Base-by-base conservation (phyloP, 805 yeast genomes). In the Zygoascus flipseniorum region DNA sequence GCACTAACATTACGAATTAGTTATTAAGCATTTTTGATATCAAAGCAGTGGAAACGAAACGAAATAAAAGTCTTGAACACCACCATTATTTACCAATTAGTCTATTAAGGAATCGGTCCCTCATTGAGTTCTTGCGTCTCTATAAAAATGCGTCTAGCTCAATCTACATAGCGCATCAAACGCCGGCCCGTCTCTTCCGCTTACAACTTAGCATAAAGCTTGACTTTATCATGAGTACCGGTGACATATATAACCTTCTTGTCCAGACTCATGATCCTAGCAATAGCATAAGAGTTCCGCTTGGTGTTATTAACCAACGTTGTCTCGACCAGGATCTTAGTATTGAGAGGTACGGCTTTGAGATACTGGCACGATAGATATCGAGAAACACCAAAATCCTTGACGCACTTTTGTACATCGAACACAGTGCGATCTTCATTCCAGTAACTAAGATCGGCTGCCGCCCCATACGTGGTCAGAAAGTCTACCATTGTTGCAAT, bases 191-290 rank as follows among this genome's bases (percentile, higher is more conserved):
- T n/a, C n/a, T n/a, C n/a, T n/a, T n/a, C n/a, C n/a, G 39, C 39
- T n/a, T 35, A 35, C 13, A 35, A n/a, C 39, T 35, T 35, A 8
- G 8, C 39, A 35, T 5, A 35, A 43, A 51, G 58, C 53, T 62
- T 62, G 53, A 65, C 64, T 53, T 65, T 65, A 51, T 67, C 71
- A 52, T 67, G 71, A 13, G 56, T 49, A 8, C 62, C 69, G 3
- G 52, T 37, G n/a, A 58, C 64, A 16, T 57, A 57, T 2, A 57
- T 39, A 19, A 53, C 52, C 35, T 52, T 51, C 20, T 63, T 67
- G 19, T 49, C 50, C 8, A 50, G 48, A 51, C 58, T 64, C 44
- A 35, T 43, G 45, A 66, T 47, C 9, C 48, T 47, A 31, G 54
- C 59, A 8, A 56, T 54, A 18, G 58, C 41, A 49, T 55, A 60